These are phyloP conservation scores for Phytophthora crassamura DNA, from an alignment of 352 stramenopile genomes.

Conservation along the genomic window DNA sequence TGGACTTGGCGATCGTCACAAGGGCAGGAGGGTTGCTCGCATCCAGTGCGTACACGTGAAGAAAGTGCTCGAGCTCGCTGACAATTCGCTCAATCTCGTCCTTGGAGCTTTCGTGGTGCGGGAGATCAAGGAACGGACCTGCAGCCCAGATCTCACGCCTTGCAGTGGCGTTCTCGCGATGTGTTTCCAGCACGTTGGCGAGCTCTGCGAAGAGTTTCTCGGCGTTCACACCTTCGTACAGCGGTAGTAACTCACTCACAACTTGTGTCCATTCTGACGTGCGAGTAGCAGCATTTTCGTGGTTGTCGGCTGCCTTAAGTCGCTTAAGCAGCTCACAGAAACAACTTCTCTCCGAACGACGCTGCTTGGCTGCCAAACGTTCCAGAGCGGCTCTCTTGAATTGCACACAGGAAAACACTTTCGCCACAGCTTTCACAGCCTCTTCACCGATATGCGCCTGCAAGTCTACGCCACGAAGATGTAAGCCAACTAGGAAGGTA, in stretches of 20 bases:
- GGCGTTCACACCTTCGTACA: constrained; percentile 42
- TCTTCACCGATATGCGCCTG: constrained; percentile 36
- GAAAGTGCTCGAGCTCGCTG: constrained; percentile 40
- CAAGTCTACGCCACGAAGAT: constrained; percentile 42
- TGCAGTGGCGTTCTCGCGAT: constrained; percentile 26
- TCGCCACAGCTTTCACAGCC: constrained; percentile 31
- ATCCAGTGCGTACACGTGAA: constrained; percentile 29
- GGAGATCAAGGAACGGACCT: constrained; percentile 70
- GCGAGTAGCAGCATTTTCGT: constrained; percentile 10
- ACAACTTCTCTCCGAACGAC: constrained; percentile 30
- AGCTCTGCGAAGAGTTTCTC: constrained; percentile 36
- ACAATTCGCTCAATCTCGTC: constrained; percentile 63
- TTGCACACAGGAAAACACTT: constrained; percentile 49
- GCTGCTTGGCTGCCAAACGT: constrained; percentile 26
- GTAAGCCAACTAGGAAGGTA: neutral
- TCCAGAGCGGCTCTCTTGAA: constrained; percentile 43
- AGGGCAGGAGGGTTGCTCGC: constrained; percentile 49
- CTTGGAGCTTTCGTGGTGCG: constrained; percentile 64
- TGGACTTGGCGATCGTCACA: constrained; percentile 88
- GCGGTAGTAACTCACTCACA: constrained; percentile 13
- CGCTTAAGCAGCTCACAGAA: constrained; percentile 50
- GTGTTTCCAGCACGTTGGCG: constrained; percentile 23
- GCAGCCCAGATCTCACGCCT: constrained; percentile 49
- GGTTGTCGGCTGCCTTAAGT: constrained; percentile 29
- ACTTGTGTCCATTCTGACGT: constrained; percentile 20